Base-by-base conservation (phyloP, 352 stramenopile genomes). In the Phytophthora melonis region DNA sequence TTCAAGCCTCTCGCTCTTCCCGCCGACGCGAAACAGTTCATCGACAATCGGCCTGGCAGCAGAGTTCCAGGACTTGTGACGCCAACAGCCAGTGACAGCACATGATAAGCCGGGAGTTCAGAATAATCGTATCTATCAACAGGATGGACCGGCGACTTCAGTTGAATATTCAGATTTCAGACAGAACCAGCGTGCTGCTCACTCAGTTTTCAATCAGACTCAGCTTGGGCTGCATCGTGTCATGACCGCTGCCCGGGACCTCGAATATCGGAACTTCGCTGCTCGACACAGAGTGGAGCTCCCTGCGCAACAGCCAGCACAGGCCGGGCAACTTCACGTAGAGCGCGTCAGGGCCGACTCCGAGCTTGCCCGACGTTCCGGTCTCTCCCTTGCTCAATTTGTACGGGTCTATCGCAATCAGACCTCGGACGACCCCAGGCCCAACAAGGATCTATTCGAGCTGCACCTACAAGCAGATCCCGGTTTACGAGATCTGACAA, bases 391-490 rank as follows among this genome's bases (percentile, higher is more conserved):
- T 8, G 8, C 10, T 1, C 6, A 63, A 18, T 72, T 72, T 11
- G 58, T 67, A 4, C 21, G 47, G 19, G 6, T 62, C 0, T 72
- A 50, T 47, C 36, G 66, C 6, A 21, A 30, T 36, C 57, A 72
- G 32, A 43, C 27, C 43, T 9, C 18, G 0, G 1, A 3, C 2
- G 58, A 67, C 49, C 4, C 36, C 1, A 45, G 50, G 18, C 58
- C 66, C 2, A 72, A 67, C 25, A 72, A 72, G 25, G 39, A 67
- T 34, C 27, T 72, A 2, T 63, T 67, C n/a, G 50, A 72, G 13
- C 23, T 63, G 0, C 49, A 25, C 14, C n/a, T 45, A 0, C 43
- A 43, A 16, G 4, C 14, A 3, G 43, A 64, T 18, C 18, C 43
- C 1, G 4, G 11, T 0, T 16, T 64, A 3, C 55, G 18, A 3